These are phyloP conservation scores for Cocos nucifera DNA, from an alignment of 176 grass and related monocot genomes.

Conservation along the genomic window DNA sequence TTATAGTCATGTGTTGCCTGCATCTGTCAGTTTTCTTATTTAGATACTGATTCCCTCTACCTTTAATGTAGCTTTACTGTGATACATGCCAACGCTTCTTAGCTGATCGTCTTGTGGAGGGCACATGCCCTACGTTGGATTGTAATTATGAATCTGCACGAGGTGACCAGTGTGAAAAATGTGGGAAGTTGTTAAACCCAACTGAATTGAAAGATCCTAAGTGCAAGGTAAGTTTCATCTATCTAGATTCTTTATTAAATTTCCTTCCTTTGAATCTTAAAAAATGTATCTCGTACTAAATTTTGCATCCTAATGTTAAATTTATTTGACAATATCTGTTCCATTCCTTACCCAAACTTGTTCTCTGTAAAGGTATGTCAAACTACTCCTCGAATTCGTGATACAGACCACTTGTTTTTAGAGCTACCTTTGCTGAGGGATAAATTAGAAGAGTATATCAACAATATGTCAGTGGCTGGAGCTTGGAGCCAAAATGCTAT, in stretches of 20 bases:
- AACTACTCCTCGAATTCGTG: constrained; percentile 62
- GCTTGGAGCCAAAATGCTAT: constrained; percentile 97
- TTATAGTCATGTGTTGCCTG: neutral
- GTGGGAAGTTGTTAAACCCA: constrained; percentile 89
- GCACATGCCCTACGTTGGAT: constrained; percentile 64
- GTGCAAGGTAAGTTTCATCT: constrained; percentile 60
- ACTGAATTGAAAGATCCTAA: constrained; percentile 84
- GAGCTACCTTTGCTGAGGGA: constrained; percentile 84
- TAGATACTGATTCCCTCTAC: constrained; percentile 5
- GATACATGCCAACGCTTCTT: constrained; percentile 76
- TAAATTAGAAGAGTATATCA: constrained; percentile 77
- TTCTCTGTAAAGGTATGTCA: constrained; percentile 46
- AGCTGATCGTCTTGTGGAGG: constrained; percentile 89
- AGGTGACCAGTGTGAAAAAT: constrained; percentile 96
- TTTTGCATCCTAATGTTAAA: too few relatives aligned
- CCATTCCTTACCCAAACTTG: too few relatives aligned
- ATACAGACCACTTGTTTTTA: constrained; percentile 95
- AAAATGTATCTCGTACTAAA: neutral
- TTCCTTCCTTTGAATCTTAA: neutral
- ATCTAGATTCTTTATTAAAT: neutral
- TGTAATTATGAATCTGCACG: constrained; percentile 67
- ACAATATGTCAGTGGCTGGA: constrained; percentile 72
- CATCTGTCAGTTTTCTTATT: constrained; percentile 16
- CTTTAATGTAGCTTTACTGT: constrained; percentile 64
- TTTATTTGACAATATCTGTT: too few relatives aligned